Conservation (phyloP, 805 yeast species). For the Starmerella vitae region DNA sequence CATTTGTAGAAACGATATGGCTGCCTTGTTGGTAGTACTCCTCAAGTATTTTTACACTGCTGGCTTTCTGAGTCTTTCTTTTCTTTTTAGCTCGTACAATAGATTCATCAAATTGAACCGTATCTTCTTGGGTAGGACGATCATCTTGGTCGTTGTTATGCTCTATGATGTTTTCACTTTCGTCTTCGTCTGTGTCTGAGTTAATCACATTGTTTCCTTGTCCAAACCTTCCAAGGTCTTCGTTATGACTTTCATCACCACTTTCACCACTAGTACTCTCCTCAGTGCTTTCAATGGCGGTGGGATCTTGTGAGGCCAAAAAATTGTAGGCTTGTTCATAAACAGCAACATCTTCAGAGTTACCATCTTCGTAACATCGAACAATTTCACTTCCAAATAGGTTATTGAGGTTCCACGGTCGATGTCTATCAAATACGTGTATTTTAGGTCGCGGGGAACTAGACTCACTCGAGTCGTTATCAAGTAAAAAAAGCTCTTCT, state of each 20-base stretch:
- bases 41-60: slow-evolving; percentile 42
- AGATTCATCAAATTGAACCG: slow-evolving; percentile 9
- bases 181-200: not conserved
- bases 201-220: slow-evolving; percentile 7
- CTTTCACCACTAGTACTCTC: slow-evolving; percentile 24
- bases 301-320: slow-evolving; percentile 26
- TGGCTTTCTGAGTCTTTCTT: slow-evolving; percentile 12
- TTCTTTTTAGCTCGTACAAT: slow-evolving; percentile 5
- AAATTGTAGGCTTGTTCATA: slow-evolving; percentile 50
- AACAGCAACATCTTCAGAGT: slow-evolving; percentile 41
- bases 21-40: slow-evolving; percentile 77
- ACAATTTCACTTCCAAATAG: slow-evolving; percentile 69
- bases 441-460: slow-evolving; percentile 34
- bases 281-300: slow-evolving; percentile 24
- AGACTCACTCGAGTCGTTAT: slow-evolving; percentile 18
- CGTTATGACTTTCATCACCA: slow-evolving; percentile 12
- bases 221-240: slow-evolving; percentile 4
- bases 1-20: slow-evolving; percentile 54
- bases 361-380: slow-evolving; percentile 76
- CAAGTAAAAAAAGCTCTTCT: slow-evolving; percentile 38
- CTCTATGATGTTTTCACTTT: slow-evolving; percentile 1
- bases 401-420: slow-evolving; percentile 96
- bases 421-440: slow-evolving; percentile 77
- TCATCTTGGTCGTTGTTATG: slow-evolving; percentile 10
- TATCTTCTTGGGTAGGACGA: slow-evolving; percentile 19